These are phyloP conservation scores for Asterionellopsis glacialis DNA, from an alignment of 108 stramenopile species.

Conservation along the genomic window DNA sequence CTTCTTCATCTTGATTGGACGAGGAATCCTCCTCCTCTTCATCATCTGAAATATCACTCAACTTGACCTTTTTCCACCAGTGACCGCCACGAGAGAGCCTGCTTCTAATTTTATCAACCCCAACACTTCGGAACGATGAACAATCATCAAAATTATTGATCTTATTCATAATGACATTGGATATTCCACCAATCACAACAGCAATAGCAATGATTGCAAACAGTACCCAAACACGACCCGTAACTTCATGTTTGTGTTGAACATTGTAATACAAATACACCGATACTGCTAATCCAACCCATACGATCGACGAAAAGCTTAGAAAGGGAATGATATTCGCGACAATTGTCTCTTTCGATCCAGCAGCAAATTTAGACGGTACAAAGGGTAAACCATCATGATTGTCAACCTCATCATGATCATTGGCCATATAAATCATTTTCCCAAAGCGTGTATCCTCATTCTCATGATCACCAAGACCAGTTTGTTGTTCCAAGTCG, in stretches of 20 bases:
- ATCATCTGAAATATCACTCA: constrained; percentile 2
- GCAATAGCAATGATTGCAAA: not conserved
- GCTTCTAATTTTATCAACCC: not conserved
- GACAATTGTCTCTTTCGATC: not conserved
- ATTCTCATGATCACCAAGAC: not conserved
- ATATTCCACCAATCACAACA: not conserved
- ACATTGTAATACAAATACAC: constrained; percentile 27
- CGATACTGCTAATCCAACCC: constrained; percentile 19
- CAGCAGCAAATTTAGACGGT: not conserved
- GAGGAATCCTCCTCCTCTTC: not conserved
- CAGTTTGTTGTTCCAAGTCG: not conserved
- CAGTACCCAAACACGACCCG: not conserved
- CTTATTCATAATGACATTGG: not conserved
- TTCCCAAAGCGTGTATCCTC: not conserved
- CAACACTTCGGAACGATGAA: too few relatives aligned
- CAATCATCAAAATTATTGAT: too few relatives aligned
- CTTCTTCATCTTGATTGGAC: not conserved
- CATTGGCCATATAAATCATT: not conserved
- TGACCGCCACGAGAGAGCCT: not conserved
- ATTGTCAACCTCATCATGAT: not conserved
- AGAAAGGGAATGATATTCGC: constrained; percentile 4
- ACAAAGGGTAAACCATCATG: constrained; percentile 5
- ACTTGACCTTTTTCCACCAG: not conserved
- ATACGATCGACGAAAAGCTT: constrained; percentile 1
- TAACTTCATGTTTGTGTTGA: constrained; percentile 21